Base-by-base conservation (phyloP, 2,329 filamentous ascomycete species). In the Epichloe coenophiala region DNA sequence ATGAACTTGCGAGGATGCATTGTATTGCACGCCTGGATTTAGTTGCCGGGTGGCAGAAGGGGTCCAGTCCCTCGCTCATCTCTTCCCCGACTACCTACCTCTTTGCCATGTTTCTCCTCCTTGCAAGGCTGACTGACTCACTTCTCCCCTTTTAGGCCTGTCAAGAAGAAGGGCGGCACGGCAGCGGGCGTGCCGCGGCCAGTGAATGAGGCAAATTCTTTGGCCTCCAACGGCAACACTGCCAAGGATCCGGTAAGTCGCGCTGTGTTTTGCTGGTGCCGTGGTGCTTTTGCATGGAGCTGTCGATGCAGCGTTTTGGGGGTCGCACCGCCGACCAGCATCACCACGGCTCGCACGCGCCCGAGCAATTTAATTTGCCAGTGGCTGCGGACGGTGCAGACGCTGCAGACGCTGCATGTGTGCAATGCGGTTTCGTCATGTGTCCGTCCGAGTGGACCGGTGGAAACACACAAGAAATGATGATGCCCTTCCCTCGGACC, bases 121-220 rank as follows among this genome's bases (percentile, higher is more conserved):
- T 31, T 9, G 27, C 38, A 23, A 36, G 17, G 19, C 47, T 48
- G 12, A 48, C n/a, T 21, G 27, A 38, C 13, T n/a, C 27, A 31
- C n/a, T 27, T 17, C 17, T 17, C 17, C 46, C n/a, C 40, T 21
- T 40, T 5, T 63, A 90, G 86, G 57, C 86, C 86, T 11, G 62
- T 69, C 43, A 90, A 90, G 71, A 88, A 85, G 70, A 84, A 83
- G 66, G 74, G 75, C 54, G 78, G 81, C 58, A 78, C 80, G 56
- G 77, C 81, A 58, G 83, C 82, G 63, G 85, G 84, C 60, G 74
- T 86, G 63, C 77, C 83, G 62, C 78, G 80, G 60, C 68, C 73
- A 58, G 75, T 75, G 70, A 81, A 80, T 65, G 82, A 83, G 66
- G 74, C 78, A 58, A 77, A 74, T 65, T 78, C 77, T 63, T 79